Evolutionary conservation across 2,329 filamentous ascomycete genomes (phyloP).

Genomic region (Neofusicoccum laricinum): DNA sequence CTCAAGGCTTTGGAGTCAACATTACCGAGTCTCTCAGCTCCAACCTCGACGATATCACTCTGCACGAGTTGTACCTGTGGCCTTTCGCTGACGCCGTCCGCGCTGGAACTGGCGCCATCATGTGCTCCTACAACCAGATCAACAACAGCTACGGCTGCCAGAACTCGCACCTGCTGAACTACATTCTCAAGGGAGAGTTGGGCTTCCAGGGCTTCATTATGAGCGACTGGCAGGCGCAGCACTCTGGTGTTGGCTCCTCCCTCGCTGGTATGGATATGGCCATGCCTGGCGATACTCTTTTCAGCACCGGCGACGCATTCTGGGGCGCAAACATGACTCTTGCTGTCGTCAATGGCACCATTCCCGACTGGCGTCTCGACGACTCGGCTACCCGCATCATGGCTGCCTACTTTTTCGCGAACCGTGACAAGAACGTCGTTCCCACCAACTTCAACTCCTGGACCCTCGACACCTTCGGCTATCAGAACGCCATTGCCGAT

Average conservation of each 20-base stretch:
- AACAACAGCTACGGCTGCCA: slow-evolving; percentile 81
- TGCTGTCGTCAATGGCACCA: slow-evolving; percentile 82
- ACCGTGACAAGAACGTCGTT: slow-evolving; percentile 50
- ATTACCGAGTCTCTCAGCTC: slow-evolving; percentile 60
- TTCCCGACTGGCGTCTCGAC: slow-evolving; percentile 83
- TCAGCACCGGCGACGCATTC: slow-evolving; percentile 69
- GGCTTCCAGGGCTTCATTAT: slow-evolving; percentile 75
- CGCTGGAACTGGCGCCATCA: slow-evolving; percentile 50
- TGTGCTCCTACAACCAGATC: slow-evolving; percentile 69
- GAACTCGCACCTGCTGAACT: slow-evolving; percentile 73
- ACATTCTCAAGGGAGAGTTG: slow-evolving; percentile 73
- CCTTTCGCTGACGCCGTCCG: slow-evolving; percentile 52
- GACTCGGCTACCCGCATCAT: slow-evolving; percentile 88
- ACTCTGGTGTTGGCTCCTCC: slow-evolving; percentile 64
- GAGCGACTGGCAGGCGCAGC: slow-evolving; percentile 75
- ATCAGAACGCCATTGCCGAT: slow-evolving; percentile 60
- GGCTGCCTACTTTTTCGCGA: slow-evolving; percentile 63
- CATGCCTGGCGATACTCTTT: slow-evolving; percentile 82
- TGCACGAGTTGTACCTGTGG: slow-evolving; percentile 64
- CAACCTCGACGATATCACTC: slow-evolving; percentile 62
- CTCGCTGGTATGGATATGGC: slow-evolving; percentile 77
- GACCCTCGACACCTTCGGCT: slow-evolving; percentile 73
- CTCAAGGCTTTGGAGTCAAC: slow-evolving; percentile 58
- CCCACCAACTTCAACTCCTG: slow-evolving; percentile 85
- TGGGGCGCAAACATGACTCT: slow-evolving; percentile 88